Evolutionary conservation across 345 rosid genomes (phyloP).

Genomic region (Eucalyptus erythrocorys): DNA sequence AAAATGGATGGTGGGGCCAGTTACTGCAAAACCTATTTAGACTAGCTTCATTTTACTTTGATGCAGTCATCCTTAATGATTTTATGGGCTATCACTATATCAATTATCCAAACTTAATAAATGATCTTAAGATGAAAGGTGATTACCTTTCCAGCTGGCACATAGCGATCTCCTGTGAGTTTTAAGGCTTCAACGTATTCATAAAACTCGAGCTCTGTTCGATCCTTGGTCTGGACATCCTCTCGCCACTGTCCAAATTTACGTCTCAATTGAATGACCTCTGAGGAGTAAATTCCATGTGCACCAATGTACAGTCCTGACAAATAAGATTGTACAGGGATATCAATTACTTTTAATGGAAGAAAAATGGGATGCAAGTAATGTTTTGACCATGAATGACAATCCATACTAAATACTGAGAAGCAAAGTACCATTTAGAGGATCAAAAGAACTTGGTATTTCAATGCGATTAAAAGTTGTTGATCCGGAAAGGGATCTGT

Average conservation of each 20-base stretch:
- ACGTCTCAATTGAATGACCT: conserved; percentile 70
- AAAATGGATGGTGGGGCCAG: neutral
- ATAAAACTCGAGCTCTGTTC: conserved; percentile 61
- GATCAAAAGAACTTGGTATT: conserved; percentile 48
- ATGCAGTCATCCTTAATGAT: neutral
- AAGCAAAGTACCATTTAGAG: conserved; percentile 48
- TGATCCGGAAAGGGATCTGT: conserved; percentile 64
- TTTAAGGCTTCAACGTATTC: conserved; percentile 94
- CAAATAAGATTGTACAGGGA: neutral
- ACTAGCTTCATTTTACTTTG: neutral
- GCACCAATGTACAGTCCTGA: conserved; percentile 88
- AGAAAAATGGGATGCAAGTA: neutral
- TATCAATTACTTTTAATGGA: neutral
- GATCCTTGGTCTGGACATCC: conserved; percentile 36
- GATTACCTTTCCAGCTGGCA: conserved; percentile 92
- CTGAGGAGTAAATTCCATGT: conserved; percentile 75
- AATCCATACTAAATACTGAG: neutral
- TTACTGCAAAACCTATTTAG: neutral
- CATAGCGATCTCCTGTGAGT: conserved; percentile 83
- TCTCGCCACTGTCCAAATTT: conserved; percentile 91
- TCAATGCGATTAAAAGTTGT: conserved; percentile 84
- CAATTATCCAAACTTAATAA: neutral
- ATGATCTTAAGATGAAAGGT: neutral
- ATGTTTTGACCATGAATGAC: neutral
- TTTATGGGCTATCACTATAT: neutral